phyloP scores from a whole-genome alignment of 192 early-diverging fungal species.

The Umbelopsis sp. region DNA sequence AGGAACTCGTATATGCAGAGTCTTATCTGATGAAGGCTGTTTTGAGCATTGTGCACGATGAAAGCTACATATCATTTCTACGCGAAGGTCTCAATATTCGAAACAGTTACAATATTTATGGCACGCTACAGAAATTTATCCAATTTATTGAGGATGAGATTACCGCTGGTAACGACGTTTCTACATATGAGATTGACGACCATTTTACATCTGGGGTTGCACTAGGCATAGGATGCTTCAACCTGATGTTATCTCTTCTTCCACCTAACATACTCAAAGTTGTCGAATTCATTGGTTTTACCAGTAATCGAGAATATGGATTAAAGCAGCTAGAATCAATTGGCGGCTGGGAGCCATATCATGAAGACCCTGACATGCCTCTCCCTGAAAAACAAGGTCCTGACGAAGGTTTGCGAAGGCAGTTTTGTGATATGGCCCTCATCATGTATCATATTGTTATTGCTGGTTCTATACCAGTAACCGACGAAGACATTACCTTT shows the following conservation, averaged over 20 bases:
- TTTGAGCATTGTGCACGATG: constrained; percentile 73
- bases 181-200: constrained; percentile 65
- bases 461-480: constrained; percentile 66
- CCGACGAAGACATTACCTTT: constrained; percentile 65
- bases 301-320: constrained; percentile 73
- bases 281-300: constrained; percentile 84
- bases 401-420: constrained; percentile 69
- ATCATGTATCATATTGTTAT: constrained; percentile 79
- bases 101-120: constrained; percentile 66
- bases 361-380: constrained; percentile 23
- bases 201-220: constrained; percentile 83
- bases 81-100: constrained; percentile 80
- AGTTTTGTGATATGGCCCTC: constrained; percentile 75
- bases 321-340: constrained; percentile 71
- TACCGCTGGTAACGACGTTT: constrained; percentile 45
- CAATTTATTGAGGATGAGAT: constrained; percentile 51
- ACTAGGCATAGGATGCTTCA: constrained; percentile 78
- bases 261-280: constrained; percentile 72
- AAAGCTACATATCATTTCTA: constrained; percentile 74
- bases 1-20: constrained; percentile 84
- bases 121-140: constrained; percentile 53
- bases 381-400: constrained; percentile 36
- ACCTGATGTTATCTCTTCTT: constrained; percentile 75
- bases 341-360: constrained; percentile 65
- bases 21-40: constrained; percentile 71